Evolutionary conservation across 805 yeast genomes (phyloP).

Genomic region (Gaillardinia entomophila): DNA sequence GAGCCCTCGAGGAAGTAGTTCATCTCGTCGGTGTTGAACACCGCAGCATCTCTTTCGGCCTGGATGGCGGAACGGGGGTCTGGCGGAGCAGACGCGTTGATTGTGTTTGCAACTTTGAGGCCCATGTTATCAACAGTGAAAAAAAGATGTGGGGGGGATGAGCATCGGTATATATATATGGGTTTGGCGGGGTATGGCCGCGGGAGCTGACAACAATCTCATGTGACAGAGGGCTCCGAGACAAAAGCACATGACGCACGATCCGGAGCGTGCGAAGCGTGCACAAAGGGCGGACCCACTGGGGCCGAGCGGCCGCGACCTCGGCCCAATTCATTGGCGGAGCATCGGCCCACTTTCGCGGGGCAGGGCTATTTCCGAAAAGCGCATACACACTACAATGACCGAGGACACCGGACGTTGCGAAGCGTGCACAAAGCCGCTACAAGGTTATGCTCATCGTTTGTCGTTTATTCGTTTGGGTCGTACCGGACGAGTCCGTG

Average conservation of each 20-base stretch:
- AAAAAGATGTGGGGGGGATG: not conserved
- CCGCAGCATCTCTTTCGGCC: conserved; percentile 12
- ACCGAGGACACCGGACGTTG: no score
- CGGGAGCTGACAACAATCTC: not conserved
- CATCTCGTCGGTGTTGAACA: conserved; percentile 17
- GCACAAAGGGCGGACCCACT: not conserved
- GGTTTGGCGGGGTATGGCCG: conserved; percentile 4
- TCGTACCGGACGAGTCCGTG: no score
- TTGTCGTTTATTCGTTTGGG: not conserved
- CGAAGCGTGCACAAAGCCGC: no score
- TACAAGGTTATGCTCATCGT: no score
- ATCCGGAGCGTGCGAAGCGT: not conserved
- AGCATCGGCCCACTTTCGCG: not conserved
- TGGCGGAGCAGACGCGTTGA: conserved; percentile 14
- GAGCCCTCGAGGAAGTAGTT: conserved; percentile 20
- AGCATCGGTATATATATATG: not conserved
- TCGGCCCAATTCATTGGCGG: no score
- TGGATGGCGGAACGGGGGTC: conserved; percentile 14
- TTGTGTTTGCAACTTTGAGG: conserved; percentile 7
- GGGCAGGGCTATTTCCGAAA: not conserved
- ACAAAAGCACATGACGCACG: not conserved
- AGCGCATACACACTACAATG: not conserved
- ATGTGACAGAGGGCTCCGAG: not conserved
- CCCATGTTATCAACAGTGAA: not conserved
- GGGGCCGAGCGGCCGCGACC: no score